phyloP scores from a whole-genome alignment of 2,329 filamentous ascomycete species.

The Leptodontidium sp. region DNA sequence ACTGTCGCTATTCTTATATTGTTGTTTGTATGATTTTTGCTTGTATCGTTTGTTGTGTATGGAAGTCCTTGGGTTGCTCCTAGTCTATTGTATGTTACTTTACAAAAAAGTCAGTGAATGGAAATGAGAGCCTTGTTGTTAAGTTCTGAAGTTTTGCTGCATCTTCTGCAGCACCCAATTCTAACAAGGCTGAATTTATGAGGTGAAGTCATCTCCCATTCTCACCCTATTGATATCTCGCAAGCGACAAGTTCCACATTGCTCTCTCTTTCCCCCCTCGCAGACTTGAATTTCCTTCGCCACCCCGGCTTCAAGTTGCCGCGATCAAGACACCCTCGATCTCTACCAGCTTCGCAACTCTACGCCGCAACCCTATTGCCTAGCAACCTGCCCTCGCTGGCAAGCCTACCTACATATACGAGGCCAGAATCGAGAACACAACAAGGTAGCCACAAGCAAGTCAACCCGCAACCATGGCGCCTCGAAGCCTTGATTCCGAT shows the following conservation, averaged over 20 bases:
- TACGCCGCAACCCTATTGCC: neutral
- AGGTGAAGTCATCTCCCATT: neutral
- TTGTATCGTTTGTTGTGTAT: neutral
- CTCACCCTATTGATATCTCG: neutral
- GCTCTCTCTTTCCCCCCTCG: neutral
- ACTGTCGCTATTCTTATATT: neutral
- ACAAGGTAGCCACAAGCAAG: neutral
- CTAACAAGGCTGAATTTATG: neutral
- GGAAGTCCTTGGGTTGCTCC: neutral
- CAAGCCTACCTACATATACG: neutral
- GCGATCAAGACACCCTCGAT: neutral
- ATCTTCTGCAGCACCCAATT: neutral
- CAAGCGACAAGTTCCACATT: neutral
- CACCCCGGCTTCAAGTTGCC: neutral
- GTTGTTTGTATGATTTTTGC: neutral
- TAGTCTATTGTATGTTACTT: constrained; percentile 1
- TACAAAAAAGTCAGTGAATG: neutral
- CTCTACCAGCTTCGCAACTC: neutral
- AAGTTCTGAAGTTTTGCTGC: neutral
- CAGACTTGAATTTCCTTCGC: neutral
- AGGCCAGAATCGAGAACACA: neutral
- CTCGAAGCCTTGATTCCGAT: neutral
- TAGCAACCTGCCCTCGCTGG: neutral
- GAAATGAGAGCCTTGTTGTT: neutral
- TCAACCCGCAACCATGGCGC: neutral